Evolutionary conservation across 169 alveolate genomes (phyloP), one percentile per base, ranked within the genome.

Genomic region (Eimeria maxima): DNA sequence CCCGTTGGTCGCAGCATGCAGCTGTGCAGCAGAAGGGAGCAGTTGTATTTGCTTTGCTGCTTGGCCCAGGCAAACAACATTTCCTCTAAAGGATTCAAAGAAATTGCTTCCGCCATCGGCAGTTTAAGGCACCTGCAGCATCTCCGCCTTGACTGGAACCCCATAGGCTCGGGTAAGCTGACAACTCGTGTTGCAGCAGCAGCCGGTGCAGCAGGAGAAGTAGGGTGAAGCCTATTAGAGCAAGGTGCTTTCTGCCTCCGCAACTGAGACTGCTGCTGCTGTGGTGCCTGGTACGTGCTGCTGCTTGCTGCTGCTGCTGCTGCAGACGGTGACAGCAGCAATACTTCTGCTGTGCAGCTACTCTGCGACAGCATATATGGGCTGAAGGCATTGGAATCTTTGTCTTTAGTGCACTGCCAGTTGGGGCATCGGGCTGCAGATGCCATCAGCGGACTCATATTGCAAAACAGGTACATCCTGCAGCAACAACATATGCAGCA

Each of bases 121-220:
- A 42, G 74, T 22, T 76, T 83, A 18, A 42, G 22, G 55, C 76
- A 83, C 42, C 76, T 83, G 71, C 71, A 27, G 55, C 74, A 33
- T 24, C 55, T 83, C 4, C 13, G 55, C 57, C 91, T 83, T 53
- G 91, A 83, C 91, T 83, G 91, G 91, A 83, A 83, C 74, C 91
- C 91, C 27, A 11, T 83, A 14, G 74, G 76, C 29, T 3, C 74
- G 13, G 91, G 91, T 83, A 50, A 0, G 29, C 55, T 11, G 20
- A 24, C 6, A 2, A 27, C 69, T 2, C 18, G 22, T 2, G 45
- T 22, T 80, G 33, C 74, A 65, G 74, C 69, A 60, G 69, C 69
- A 16, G 50, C n/a, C 8, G 45, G 14, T 8, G 47, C 47, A 69
- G 50, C 20, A 73, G 24, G 1, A 33, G 84, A 38, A 38, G 8